Evolutionary conservation across 768 basidiomycete species (phyloP).

Genomic region (Boletales sp.): DNA sequence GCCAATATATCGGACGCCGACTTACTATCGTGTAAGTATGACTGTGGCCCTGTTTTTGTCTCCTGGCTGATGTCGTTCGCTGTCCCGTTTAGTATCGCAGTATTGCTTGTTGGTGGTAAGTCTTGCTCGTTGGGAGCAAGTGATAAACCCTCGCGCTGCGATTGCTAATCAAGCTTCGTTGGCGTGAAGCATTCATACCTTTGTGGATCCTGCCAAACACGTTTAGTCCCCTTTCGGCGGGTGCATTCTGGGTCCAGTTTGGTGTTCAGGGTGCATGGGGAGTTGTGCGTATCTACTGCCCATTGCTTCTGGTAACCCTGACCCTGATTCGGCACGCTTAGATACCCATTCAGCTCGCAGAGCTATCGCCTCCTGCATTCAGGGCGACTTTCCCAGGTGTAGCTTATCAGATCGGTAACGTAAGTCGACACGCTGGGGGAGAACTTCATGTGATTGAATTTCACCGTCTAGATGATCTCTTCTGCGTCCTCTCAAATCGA

Average conservation of each 20-base stretch:
- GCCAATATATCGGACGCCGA: slow-evolving; percentile 78
- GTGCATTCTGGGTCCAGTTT: slow-evolving; percentile 83
- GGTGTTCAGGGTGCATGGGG: slow-evolving; percentile 93
- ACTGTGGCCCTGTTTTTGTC: neutral
- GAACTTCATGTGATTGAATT: neutral
- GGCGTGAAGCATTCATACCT: slow-evolving; percentile 51
- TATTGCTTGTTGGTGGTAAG: slow-evolving; percentile 24
- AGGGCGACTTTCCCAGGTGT: slow-evolving; percentile 85
- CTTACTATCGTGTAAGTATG: slow-evolving; percentile 57
- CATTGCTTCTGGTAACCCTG: neutral
- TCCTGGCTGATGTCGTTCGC: neutral
- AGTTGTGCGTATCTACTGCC: slow-evolving; percentile 48
- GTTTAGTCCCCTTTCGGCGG: slow-evolving; percentile 69
- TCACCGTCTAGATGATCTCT: slow-evolving; percentile 52
- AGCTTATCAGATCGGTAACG: slow-evolving; percentile 80
- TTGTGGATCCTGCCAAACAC: slow-evolving; percentile 77
- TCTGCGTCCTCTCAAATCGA: slow-evolving; percentile 62
- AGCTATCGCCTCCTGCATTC: slow-evolving; percentile 87
- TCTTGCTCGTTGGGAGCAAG: slow-evolving; percentile 44
- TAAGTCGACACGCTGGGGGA: slow-evolving; percentile 6
- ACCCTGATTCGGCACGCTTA: slow-evolving; percentile 7
- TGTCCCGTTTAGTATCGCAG: slow-evolving; percentile 14
- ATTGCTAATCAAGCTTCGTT: neutral
- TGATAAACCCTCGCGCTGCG: neutral
- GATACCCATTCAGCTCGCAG: slow-evolving; percentile 77